These are phyloP conservation scores for Bocquillonia castaneifolia DNA, from an alignment of 441 rosid genomes.

Conservation along the genomic window DNA sequence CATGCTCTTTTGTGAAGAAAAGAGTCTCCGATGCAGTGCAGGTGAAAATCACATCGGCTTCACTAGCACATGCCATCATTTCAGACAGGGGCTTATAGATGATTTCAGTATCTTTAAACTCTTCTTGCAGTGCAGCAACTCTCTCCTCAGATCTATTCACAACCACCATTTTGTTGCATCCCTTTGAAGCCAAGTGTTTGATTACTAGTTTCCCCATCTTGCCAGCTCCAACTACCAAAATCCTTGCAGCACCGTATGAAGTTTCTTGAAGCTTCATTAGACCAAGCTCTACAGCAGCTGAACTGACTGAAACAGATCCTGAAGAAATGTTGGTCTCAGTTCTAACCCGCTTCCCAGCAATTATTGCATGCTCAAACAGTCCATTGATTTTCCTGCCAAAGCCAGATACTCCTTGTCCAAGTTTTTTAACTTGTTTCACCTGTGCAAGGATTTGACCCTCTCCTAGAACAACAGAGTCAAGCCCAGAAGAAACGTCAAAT, in stretches of 20 bases:
- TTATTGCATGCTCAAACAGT: constrained; percentile 84
- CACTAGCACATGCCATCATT: constrained; percentile 62
- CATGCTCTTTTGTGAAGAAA: constrained; percentile 62
- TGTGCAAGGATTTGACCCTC: constrained; percentile 97
- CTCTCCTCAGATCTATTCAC: constrained; percentile 75
- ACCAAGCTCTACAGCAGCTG: constrained; percentile 92
- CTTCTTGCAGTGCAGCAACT: constrained; percentile 67
- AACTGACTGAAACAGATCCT: constrained; percentile 94
- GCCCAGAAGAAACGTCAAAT: constrained; percentile 92
- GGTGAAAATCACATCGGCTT: constrained; percentile 87
- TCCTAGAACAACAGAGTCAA: constrained; percentile 91
- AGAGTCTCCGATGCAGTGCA: constrained; percentile 87
- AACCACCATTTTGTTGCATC: constrained; percentile 78
- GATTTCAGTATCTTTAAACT: constrained; percentile 57
- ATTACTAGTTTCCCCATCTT: constrained; percentile 98
- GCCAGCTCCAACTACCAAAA: constrained; percentile 89
- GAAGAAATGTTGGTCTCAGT: constrained; percentile 83
- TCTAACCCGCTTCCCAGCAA: constrained; percentile 87
- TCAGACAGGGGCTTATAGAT: constrained; percentile 60
- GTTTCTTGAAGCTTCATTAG: constrained; percentile 72
- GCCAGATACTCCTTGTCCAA: constrained; percentile 86
- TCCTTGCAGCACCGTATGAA: constrained; percentile 53
- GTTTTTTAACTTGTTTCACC: constrained; percentile 90
- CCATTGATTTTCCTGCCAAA: constrained; percentile 88
- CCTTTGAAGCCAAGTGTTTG: constrained; percentile 89